Percentiles rank a stretch among this genome's conserved stretches.
Conservation (phyloP, 2,329 filamentous ascomycete species). For the Penicillium sp. region DNA sequence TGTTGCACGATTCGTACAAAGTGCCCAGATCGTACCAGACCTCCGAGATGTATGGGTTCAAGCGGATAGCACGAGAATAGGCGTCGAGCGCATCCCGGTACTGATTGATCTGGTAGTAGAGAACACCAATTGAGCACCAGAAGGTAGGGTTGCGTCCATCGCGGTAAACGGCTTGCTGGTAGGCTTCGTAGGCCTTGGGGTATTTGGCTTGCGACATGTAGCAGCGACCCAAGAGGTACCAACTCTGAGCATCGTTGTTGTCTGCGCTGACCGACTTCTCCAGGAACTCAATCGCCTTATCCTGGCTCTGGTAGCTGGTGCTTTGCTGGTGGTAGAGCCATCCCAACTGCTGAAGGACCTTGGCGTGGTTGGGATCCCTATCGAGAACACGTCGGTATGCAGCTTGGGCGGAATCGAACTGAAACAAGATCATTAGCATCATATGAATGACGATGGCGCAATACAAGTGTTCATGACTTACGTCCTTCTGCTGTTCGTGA, state of each 20-base stretch:
- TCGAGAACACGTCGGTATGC: conserved; percentile 93
- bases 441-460: neutral
- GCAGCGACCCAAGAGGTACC: conserved; percentile 95
- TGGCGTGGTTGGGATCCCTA: conserved; percentile 92
- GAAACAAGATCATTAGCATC: conserved; percentile 10
- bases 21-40: conserved; percentile 99
- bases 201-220: conserved; percentile 99
- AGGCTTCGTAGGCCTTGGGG: conserved; percentile 96
- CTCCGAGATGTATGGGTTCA: conserved; percentile 98
- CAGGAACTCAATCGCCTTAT: conserved; percentile 93
- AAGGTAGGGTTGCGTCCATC: conserved; percentile 97
- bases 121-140: conserved; percentile 98
- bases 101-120: conserved; percentile 99
- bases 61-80: conserved; percentile 90
- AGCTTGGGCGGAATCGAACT: conserved; percentile 91
- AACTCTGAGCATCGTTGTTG: conserved; percentile 93
- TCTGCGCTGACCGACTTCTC: conserved; percentile 98
- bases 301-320: conserved; percentile 85
- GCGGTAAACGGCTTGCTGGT: conserved; percentile 97
- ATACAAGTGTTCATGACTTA: conserved; percentile 51
- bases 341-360: conserved; percentile 94
- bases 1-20: conserved; percentile 97
- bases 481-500: conserved; percentile 97
- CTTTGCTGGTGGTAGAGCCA: conserved; percentile 98
- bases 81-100: conserved; percentile 97